A percentile compares a stretch with the other conserved stretches of the same genome.
phyloP scores from a whole-genome alignment of 2,329 filamentous ascomycete species.

The Graphilbum ipis-grandicollis region DNA sequence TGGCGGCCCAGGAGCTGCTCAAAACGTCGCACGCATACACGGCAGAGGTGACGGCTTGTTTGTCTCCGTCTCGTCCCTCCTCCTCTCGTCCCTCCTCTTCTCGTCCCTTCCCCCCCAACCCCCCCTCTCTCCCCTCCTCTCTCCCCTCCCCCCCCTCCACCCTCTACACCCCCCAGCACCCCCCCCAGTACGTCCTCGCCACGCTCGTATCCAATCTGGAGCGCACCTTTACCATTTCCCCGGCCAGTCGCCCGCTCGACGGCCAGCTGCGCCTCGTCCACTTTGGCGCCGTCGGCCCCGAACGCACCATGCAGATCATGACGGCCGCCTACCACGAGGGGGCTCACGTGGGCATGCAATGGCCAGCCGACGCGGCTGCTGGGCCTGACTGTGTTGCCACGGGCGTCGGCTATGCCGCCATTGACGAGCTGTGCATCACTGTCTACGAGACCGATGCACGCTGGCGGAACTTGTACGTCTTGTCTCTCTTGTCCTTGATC shows the following conservation, averaged over 20 bases:
- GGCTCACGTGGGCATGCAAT: slow-evolving; percentile 32
- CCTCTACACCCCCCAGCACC: not conserved
- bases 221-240: slow-evolving; percentile 66
- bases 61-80: slow-evolving; percentile 3
- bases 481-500: not conserved
- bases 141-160: slow-evolving; percentile 5
- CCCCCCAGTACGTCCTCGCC: slow-evolving; percentile 62
- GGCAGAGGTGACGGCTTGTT: slow-evolving; percentile 17
- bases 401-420: slow-evolving; percentile 52
- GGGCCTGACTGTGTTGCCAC: not conserved
- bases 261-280: slow-evolving; percentile 54
- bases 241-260: slow-evolving; percentile 51
- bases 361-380: slow-evolving; percentile 21
- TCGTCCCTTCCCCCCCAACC: no score
- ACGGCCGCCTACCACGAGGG: slow-evolving; percentile 40
- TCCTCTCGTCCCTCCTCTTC: slow-evolving; percentile 4
- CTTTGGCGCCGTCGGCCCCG: slow-evolving; percentile 49
- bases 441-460: slow-evolving; percentile 49
- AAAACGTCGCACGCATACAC: slow-evolving; percentile 31
- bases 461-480: slow-evolving; percentile 53
- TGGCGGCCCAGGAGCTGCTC: slow-evolving; percentile 68
- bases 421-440: slow-evolving; percentile 49
- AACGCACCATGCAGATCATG: slow-evolving; percentile 65
- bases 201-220: slow-evolving; percentile 71
- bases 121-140: slow-evolving; percentile 2